Conservation (phyloP, 179 eudicot genomes). For the Gypsophila paniculata region DNA sequence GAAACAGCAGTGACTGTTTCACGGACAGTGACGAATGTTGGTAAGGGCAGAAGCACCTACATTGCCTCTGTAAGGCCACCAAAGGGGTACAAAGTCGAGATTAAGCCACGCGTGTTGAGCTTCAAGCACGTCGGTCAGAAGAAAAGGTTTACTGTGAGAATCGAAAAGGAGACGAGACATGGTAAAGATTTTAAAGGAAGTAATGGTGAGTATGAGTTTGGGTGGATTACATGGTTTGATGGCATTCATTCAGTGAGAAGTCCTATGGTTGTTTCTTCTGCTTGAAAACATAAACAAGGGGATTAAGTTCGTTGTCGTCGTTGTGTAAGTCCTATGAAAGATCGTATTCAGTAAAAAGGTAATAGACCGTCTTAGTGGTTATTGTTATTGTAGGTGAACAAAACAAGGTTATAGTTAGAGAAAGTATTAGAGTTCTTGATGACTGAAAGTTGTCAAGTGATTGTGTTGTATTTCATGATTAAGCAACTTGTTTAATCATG, state of each 20-base stretch:
- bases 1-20: constrained; percentile 25
- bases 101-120: constrained; percentile 24
- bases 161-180: constrained; percentile 24
- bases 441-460: constrained; percentile 15
- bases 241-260: constrained; percentile 56
- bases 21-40: constrained; percentile 41
- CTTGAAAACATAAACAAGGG: constrained; percentile 27
- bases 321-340: too few relatives aligned
- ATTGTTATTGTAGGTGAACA: not conserved
- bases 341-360: too few relatives aligned
- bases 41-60: constrained; percentile 28
- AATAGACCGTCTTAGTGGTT: not conserved
- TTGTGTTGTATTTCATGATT: not conserved
- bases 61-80: constrained; percentile 33
- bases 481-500: constrained; percentile 11
- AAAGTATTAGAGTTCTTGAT: constrained; percentile 10
- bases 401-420: not conserved
- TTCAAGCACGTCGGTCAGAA: constrained; percentile 32
- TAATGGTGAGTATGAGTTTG: constrained; percentile 31
- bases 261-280: constrained; percentile 51
- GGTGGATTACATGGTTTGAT: constrained; percentile 61
- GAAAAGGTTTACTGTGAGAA: constrained; percentile 35
- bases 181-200: not conserved
- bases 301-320: too few relatives aligned
- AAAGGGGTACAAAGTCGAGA: constrained; percentile 30